A percentile compares a stretch with the other conserved stretches of the same genome.
Conservation (phyloP, 2,329 filamentous ascomycete species). For the Chaetothyriales sp. region DNA sequence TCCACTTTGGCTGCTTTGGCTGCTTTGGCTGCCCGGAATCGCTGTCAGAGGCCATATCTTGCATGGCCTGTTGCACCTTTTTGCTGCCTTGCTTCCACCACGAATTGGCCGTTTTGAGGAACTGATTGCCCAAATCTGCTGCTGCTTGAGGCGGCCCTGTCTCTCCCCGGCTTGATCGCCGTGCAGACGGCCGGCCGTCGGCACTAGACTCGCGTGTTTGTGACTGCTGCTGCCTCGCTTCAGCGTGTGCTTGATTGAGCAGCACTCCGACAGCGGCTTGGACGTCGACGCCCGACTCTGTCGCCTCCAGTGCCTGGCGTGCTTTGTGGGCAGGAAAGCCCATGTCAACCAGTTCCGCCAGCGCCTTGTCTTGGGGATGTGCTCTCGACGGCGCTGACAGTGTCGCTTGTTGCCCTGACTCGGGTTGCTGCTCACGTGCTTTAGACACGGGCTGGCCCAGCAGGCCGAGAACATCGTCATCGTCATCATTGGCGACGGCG, state of each 20-base stretch:
- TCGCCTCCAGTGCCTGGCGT: constrained; percentile 64
- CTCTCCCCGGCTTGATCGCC: constrained; percentile 30
- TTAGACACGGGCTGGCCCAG: constrained; percentile 47
- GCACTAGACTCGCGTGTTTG: constrained; percentile 6
- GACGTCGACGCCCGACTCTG: constrained; percentile 63
- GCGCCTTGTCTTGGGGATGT: constrained; percentile 56
- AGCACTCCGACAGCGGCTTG: constrained; percentile 82
- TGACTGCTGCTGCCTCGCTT: constrained; percentile 54
- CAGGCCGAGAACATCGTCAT: constrained; percentile 50
- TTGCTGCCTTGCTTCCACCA: constrained; percentile 93
- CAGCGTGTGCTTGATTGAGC: constrained; percentile 76
- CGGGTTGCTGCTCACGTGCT: constrained; percentile 22
- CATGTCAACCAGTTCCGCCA: constrained; percentile 87
- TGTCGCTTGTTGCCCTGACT: constrained; percentile 18
- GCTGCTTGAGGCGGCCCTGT: constrained; percentile 69
- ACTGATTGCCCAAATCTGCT: constrained; percentile 63
- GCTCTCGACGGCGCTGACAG: constrained; percentile 10
- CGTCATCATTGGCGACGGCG: constrained; percentile 10
- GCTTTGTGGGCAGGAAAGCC: constrained; percentile 80
- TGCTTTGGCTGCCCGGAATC: constrained; percentile 59
- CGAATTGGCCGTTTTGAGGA: constrained; percentile 89
- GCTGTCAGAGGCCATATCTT: constrained; percentile 59
- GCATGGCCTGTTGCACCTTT: constrained; percentile 79
- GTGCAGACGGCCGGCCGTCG: neutral
- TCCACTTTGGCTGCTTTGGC: constrained; percentile 92